Base-by-base conservation (phyloP, 176 grass and related monocot genomes). In the Poa pratensis region DNA sequence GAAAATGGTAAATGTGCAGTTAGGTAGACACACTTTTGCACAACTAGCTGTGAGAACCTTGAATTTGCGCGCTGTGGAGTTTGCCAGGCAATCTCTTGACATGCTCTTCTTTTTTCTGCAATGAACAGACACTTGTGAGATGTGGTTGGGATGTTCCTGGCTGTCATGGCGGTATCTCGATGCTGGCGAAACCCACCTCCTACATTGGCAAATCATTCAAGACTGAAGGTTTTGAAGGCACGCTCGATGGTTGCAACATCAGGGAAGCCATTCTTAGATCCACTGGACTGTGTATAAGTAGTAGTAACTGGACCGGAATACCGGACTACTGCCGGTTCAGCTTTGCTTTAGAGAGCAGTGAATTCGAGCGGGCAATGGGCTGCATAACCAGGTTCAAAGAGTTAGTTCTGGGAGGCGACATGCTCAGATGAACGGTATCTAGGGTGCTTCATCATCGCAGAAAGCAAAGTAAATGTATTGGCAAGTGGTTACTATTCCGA, bases 261-360 rank as follows among this genome's bases (percentile, higher is more conserved):
- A 92, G 87, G 83, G 87, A 95, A 78, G 96, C 91, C 65, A 43
- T 94, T 45, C 89, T 95, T 7, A 89, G 57, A 78, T 76, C 87
- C 68, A 98, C 96, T 2, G 91, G 93, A 1, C 81, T 98, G 75
- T 91, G 91, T 50, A 98, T 98, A 77, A 98, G 92, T 80, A 93
- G 96, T 45, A 94, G 93, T 73, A 88, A 83, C 23, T 97, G 95
- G 95, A 97, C 90, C 6, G 89, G 92, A 45, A 88, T 97, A 67
- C 85, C 85, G 0, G 75, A 90, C 43, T 93, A 95, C 83, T 93
- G 92, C 30, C 80, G 93, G 30, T 91, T 98, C 89, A 98, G 88
- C 88, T 93, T 92, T 66, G 87, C 93, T 43, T 87, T 98, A 49
- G 95, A 89, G 73, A 81, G 82, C 17, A 11, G 70, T 3, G 89